Base-by-base conservation (phyloP, 2,329 filamentous ascomycete species). In the Reticulascus tulasneorum region DNA sequence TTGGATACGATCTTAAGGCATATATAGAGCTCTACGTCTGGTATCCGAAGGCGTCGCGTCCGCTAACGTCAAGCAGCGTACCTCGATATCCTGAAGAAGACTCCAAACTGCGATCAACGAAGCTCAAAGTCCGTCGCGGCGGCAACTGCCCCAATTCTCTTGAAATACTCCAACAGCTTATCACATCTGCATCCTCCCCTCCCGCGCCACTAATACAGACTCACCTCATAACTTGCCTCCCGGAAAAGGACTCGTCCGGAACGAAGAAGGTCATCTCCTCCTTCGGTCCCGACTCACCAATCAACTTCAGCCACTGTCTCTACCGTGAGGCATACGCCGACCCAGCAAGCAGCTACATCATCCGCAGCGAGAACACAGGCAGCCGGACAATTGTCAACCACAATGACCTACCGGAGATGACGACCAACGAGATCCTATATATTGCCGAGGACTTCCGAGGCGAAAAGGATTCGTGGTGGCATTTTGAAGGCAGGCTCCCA, bases 141-240 rank as follows among this genome's bases (percentile, higher is more conserved):
- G 84, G 84, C 21, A 90, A 89, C 56, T 79, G 80, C 44, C 74
- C 79, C 17, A 89, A 89, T 54, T 75, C 77, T 4, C 71, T 87
- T 22, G 73, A 87, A 53, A 83, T 89, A 8, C 63, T 89, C 18
- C 70, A 77, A 43, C 81, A 88, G 54, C 68, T 86, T 13, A 50
- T 79, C 35, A 44, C 7, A 33, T 16, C 41, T 10, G 30, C 37
- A 11, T 18, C 29, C 12, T 27, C 30, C 15, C 25, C 16, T 32
- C 29, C 23, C 13, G 15, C 15, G 18, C 13, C 27, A 21, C 15
- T 44, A 22, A 46, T 65, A 23, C 50, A 48, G 29, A 54, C 60
- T 26, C 62, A 74, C 47, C 61, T 79, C 19, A 57, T 78, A 17
- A 62, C 71, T 15, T 63, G 62, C 38, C 64, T 87, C 3, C 82